Conservation (phyloP, 2,329 filamentous ascomycete genomes). For the Cercospora sesami region DNA sequence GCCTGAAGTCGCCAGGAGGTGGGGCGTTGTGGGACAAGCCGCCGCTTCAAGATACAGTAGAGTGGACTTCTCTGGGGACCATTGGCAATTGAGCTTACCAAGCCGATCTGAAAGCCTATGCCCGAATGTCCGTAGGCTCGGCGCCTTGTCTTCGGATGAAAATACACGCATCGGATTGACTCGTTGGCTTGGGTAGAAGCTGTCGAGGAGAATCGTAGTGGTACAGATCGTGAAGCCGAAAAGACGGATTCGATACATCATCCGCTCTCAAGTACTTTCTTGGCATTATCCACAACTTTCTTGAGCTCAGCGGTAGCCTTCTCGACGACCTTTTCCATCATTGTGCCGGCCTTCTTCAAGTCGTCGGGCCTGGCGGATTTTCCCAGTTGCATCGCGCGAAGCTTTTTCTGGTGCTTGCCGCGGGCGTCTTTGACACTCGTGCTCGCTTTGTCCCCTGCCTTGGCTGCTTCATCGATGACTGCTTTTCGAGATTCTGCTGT, state of each 20-base stretch:
- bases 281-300: slow-evolving; percentile 51
- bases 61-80: too few species aligned
- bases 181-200: not conserved
- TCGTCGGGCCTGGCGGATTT: slow-evolving; percentile 51
- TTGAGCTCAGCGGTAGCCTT: slow-evolving; percentile 51
- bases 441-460: slow-evolving; percentile 47
- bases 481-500: slow-evolving; percentile 54
- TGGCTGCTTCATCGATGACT: slow-evolving; percentile 38
- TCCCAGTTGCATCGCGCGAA: slow-evolving; percentile 47
- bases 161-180: not conserved
- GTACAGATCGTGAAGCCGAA: not conserved
- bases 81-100: not conserved
- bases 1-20: too few species aligned
- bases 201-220: not conserved
- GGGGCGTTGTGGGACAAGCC: too few species aligned
- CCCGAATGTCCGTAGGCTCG: not conserved
- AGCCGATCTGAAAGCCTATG: not conserved
- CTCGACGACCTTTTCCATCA: slow-evolving; percentile 55
- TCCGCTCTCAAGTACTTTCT: slow-evolving; percentile 46
- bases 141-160: not conserved
- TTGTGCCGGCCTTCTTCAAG: slow-evolving; percentile 49
- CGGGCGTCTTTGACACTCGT: slow-evolving; percentile 47
- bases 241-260: slow-evolving; percentile 12
- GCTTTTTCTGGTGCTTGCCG: slow-evolving; percentile 51
- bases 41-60: too few species aligned